Base-by-base conservation (phyloP, 352 stramenopile genomes). In the Thalassiosira ordinaria region DNA sequence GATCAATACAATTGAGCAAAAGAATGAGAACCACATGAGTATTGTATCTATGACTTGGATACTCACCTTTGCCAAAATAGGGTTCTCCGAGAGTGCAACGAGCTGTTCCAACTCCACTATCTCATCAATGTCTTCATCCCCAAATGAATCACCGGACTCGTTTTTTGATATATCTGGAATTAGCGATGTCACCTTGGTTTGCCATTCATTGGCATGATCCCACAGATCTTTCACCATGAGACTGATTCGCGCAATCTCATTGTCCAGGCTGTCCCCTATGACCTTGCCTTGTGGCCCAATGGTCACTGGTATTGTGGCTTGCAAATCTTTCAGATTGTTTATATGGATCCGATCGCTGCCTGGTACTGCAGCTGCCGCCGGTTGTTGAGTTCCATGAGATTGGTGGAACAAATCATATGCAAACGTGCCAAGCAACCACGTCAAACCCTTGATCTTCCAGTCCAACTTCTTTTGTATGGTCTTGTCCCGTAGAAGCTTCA, bases 51-150 rank as follows among this genome's bases (percentile, higher is more conserved):
- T 0, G 29, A 33, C 51, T 60, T 2, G 11, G 6, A 29, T 27
- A 29, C 69, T 76, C 61, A 88, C 84, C 66, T 88, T 88, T 1
- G 68, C 71, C 35, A 92, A 68, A 74, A 92, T 84, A 35, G 74
- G 69, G 68, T 84, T 46, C 49, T 81, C 57, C 20, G 61, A 56
- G 9, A 92, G 62, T 68, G 74, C 20, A 51, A 70, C 60, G n/a
- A 92, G 49, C 18, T 49, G 31, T 51, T 80, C 70, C 33, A 86
- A 44, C 35, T 84, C 72, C 13, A 64, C 29, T 53, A 81, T 61
- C 29, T 66, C 20, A 47, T 72, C 11, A n/a, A 8, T 62, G 20
- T 62, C 26, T 24, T 33, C 61, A 53, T 64, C 18, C 18, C 16
- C 16, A 47, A 46, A 24, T 29, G n/a, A 20, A 22, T n/a, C n/a